Evolutionary conservation across 2,329 filamentous ascomycete species (phyloP).

Genomic region (Pseudogymnoascus sp.): DNA sequence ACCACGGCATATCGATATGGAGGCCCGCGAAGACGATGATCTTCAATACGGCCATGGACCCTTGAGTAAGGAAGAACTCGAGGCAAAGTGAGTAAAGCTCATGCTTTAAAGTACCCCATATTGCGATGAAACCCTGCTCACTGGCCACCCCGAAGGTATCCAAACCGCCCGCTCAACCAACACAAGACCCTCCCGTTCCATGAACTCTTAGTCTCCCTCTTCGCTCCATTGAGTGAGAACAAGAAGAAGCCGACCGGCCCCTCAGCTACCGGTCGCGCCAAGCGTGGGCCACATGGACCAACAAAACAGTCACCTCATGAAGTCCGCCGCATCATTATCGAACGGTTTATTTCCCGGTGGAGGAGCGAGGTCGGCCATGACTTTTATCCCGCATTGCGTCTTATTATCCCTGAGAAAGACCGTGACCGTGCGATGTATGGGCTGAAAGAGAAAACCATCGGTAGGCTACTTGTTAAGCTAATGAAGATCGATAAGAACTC

Average conservation of each 20-base stretch:
- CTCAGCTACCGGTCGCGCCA: constrained; percentile 41
- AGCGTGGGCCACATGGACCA: constrained; percentile 51
- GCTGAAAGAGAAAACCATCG: constrained; percentile 85
- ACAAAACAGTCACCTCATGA: constrained; percentile 62
- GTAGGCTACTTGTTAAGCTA: constrained; percentile 81
- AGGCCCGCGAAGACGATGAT: constrained; percentile 33
- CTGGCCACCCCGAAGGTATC: constrained; percentile 49
- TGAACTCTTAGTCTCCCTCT: constrained; percentile 66
- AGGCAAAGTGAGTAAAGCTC: constrained; percentile 18
- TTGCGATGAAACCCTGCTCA: constrained; percentile 9
- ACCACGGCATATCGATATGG: constrained; percentile 14
- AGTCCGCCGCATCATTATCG: constrained; percentile 69
- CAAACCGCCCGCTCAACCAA: constrained; percentile 73
- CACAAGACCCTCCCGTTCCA: constrained; percentile 75
- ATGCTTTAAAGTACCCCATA: not conserved
- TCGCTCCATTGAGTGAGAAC: constrained; percentile 72
- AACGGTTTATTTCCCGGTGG: constrained; percentile 81
- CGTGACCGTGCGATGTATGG: constrained; percentile 88
- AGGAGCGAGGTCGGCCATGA: constrained; percentile 81
- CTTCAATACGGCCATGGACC: constrained; percentile 40
- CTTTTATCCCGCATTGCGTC: constrained; percentile 83
- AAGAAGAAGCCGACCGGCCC: constrained; percentile 53
- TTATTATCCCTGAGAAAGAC: constrained; percentile 90
- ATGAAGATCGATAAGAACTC: constrained; percentile 88
- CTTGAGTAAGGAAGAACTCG: constrained; percentile 23